These are phyloP conservation scores for Prunus davidiana DNA, from an alignment of 306 rosid genomes.

Conservation along the genomic window DNA sequence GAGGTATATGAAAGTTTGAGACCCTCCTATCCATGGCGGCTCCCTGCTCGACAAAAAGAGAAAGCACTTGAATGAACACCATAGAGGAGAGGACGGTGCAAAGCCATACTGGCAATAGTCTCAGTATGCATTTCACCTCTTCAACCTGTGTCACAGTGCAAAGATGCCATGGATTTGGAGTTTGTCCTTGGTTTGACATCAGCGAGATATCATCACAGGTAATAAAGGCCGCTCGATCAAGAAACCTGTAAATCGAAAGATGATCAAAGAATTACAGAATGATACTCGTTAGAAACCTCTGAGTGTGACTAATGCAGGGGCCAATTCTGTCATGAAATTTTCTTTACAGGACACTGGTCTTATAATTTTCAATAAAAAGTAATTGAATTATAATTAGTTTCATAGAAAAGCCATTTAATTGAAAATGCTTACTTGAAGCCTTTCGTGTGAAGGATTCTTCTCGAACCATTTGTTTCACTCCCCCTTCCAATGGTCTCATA, in stretches of 20 bases:
- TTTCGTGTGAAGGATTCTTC: slow-evolving; percentile 47
- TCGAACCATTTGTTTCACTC: slow-evolving; percentile 21
- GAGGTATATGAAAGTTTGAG: slow-evolving; percentile 46
- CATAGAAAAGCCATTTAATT: not conserved
- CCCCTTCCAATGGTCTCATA: slow-evolving; percentile 35
- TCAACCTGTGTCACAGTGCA: slow-evolving; percentile 59
- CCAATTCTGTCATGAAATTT: no score
- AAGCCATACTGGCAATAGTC: slow-evolving; percentile 48
- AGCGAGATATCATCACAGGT: slow-evolving; percentile 21
- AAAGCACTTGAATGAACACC: slow-evolving; percentile 57
- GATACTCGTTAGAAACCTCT: no score
- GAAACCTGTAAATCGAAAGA: slow-evolving; percentile 31
- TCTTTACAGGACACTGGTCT: no score
- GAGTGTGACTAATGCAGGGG: no score
- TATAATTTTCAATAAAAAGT: no score
- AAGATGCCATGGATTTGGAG: slow-evolving; percentile 51
- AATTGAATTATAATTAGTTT: no score
- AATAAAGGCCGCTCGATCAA: slow-evolving; percentile 50
- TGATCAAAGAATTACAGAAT: not conserved
- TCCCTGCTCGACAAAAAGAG: slow-evolving; percentile 60
- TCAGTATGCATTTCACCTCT: slow-evolving; percentile 52
- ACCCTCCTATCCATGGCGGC: slow-evolving; percentile 48
- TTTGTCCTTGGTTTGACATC: slow-evolving; percentile 22
- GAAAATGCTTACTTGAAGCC: slow-evolving; percentile 45
- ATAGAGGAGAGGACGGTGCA: slow-evolving; percentile 61